Evolutionary conservation across 495 filamentous ascomycete species (phyloP).

Genomic region (Hyaloscypha finlandica): DNA sequence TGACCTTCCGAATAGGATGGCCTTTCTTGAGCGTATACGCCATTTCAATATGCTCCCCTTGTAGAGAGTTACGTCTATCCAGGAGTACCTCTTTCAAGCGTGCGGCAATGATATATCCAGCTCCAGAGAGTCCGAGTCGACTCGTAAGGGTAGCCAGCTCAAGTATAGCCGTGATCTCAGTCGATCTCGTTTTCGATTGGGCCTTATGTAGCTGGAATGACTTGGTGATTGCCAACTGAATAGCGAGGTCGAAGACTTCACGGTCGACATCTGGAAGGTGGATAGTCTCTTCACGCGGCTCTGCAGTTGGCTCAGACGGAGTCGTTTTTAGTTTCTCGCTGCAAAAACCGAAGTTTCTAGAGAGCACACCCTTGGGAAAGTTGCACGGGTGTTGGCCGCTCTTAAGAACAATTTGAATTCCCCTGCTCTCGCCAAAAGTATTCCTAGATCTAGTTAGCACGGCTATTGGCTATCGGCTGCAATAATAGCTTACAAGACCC

Average conservation of each 20-base stretch:
- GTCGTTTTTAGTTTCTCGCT: not conserved
- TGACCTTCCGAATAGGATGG: constrained; percentile 9
- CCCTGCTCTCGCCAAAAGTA: not conserved
- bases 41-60: not conserved
- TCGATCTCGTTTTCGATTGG: constrained; percentile 1
- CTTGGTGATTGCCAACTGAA: not conserved
- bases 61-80: not conserved
- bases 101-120: not conserved
- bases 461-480: not conserved
- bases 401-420: not conserved
- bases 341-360: not conserved
- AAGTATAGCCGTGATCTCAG: not conserved
- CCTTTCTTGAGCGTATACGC: not conserved
- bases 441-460: not conserved
- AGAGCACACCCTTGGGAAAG: not conserved
- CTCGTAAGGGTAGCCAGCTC: not conserved
- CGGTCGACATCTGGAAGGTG: not conserved
- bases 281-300: not conserved
- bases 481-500: not conserved
- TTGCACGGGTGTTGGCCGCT: not conserved
- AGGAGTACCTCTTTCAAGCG: not conserved
- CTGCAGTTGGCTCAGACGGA: no score
- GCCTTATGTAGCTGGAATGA: not conserved
- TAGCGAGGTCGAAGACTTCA: constrained; percentile 3
- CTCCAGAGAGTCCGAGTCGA: not conserved